Evolutionary conservation across 163 green algal species (phyloP).

Genomic region (Volvox carteri): DNA sequence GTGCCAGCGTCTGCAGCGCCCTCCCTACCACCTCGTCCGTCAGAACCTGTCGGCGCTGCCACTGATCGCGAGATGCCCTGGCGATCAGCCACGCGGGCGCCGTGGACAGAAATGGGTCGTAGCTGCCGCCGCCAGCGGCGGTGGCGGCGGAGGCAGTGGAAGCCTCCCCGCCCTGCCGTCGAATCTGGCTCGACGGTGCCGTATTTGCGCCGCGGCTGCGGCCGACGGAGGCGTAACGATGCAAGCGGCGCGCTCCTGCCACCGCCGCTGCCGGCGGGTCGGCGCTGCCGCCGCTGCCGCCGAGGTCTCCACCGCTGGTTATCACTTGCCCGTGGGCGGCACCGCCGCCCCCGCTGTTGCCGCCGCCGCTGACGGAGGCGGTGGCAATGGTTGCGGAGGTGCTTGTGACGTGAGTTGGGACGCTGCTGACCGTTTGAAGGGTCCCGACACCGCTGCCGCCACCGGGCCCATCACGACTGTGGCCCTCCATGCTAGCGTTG

Average conservation of each 20-base stretch:
- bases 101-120: neutral
- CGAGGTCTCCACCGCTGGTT: neutral
- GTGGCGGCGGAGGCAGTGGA: neutral
- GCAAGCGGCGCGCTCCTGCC: neutral
- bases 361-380: neutral
- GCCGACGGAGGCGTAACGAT: neutral
- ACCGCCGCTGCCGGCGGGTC: no score
- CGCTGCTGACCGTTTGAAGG: neutral
- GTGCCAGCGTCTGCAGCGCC: constrained; percentile 37
- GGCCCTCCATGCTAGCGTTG: neutral
- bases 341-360: no score
- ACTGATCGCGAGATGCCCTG: neutral
- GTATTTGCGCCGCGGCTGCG: neutral
- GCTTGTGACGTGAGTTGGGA: neutral
- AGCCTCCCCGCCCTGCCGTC: neutral
- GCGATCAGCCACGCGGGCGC: constrained; percentile 18
- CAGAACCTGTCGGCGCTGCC: neutral
- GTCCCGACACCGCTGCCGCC: neutral
- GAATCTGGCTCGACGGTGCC: neutral
- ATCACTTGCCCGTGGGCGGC: no score
- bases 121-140: neutral
- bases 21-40: constrained; percentile 6
- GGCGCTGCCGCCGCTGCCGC: neutral
- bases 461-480: neutral
- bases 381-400: neutral